Evolutionary conservation across 208 protist genomes (phyloP).

Genomic region (Wallacemonas sp.): DNA sequence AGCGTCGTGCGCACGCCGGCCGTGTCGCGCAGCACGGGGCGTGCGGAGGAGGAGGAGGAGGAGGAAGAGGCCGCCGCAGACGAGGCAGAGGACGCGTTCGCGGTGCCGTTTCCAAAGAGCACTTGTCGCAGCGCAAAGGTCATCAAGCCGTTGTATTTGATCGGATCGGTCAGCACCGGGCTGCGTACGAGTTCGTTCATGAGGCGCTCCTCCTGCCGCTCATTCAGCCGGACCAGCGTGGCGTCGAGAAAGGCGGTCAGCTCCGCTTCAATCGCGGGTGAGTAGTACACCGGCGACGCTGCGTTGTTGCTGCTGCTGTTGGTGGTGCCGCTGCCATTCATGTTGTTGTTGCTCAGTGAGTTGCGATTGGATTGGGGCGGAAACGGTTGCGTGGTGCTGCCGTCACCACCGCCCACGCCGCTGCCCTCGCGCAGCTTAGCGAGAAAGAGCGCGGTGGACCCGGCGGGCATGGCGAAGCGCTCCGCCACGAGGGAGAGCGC

Average conservation of each 20-base stretch:
- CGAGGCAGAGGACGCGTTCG: background rate
- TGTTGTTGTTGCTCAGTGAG: slow-evolving; percentile 3
- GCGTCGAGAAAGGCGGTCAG: slow-evolving; percentile 54
- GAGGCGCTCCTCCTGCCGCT: slow-evolving; percentile 69
- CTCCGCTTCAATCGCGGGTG: slow-evolving; percentile 52
- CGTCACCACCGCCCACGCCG: background rate
- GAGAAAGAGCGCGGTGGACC: slow-evolving; percentile 32
- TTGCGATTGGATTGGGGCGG: background rate
- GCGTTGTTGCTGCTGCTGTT: slow-evolving; percentile 1
- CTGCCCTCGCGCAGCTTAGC: slow-evolving; percentile 23
- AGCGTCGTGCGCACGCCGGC: slow-evolving; percentile 43
- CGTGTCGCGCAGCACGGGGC: slow-evolving; percentile 50
- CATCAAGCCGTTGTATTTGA: slow-evolving; percentile 68
- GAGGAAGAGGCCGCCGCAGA: too few species aligned
- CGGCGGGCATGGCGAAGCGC: slow-evolving; percentile 57
- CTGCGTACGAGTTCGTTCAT: slow-evolving; percentile 69
- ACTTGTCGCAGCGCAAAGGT: slow-evolving; percentile 75
- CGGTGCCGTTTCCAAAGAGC: slow-evolving; percentile 23
- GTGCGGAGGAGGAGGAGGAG: too few species aligned
- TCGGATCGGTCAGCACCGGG: slow-evolving; percentile 62
- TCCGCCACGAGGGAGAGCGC: slow-evolving; percentile 75
- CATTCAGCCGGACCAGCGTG: slow-evolving; percentile 72
- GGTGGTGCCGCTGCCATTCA: slow-evolving; percentile 10
- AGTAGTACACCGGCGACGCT: slow-evolving; percentile 36
- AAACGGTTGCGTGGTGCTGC: background rate